Percentiles rank a stretch among this genome's conserved stretches.
Evolutionary conservation across 148 eudicot species (phyloP).

Genomic region (Diospyros kaki): DNA sequence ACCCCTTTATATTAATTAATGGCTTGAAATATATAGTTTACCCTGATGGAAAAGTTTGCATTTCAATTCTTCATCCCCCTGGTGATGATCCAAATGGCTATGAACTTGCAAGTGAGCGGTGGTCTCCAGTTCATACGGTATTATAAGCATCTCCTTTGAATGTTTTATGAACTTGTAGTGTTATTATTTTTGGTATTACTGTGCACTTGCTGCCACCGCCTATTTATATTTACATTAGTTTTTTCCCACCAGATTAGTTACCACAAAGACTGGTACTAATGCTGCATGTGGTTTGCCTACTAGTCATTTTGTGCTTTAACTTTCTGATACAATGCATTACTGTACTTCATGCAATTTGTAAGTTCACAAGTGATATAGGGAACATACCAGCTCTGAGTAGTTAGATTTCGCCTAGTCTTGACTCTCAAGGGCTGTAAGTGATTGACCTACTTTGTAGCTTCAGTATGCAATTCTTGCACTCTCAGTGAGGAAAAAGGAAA

Average conservation of each 20-base stretch:
- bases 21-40: conserved; percentile 50
- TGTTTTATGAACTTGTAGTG: background rate
- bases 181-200: background rate
- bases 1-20: background rate
- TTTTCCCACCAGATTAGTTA: background rate
- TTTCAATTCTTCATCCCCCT: conserved; percentile 97
- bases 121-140: conserved; percentile 99
- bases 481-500: too few species aligned
- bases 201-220: background rate
- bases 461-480: too few species aligned
- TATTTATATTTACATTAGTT: background rate
- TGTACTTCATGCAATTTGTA: background rate
- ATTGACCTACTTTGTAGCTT: too few species aligned
- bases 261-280: background rate
- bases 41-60: conserved; percentile 87
- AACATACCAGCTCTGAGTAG: background rate
- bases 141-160: conserved; percentile 5
- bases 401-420: too few species aligned
- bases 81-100: conserved; percentile 99
- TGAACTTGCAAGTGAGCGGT: conserved; percentile 98
- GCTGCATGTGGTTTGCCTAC: background rate
- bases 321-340: background rate
- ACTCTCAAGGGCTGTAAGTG: too few species aligned
- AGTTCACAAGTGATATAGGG: background rate
- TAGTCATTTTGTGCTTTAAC: background rate